These are phyloP conservation scores for Davidsoniella australis DNA, from an alignment of 2,329 filamentous ascomycete genomes.

Conservation along the genomic window DNA sequence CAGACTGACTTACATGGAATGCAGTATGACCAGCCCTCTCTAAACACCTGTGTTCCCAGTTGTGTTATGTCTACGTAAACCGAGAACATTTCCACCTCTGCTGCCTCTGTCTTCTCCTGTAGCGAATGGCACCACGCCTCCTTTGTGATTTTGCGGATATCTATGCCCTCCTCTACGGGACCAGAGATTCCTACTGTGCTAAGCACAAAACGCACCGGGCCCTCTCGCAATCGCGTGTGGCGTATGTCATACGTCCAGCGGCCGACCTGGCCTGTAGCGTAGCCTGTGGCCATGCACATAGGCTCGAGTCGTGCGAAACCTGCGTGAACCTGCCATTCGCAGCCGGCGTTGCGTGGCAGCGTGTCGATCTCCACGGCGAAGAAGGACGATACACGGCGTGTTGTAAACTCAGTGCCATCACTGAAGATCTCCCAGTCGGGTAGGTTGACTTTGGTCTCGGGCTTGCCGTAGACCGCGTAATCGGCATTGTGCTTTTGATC, in stretches of 20 bases:
- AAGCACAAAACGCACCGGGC: conserved; percentile 5
- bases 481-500: conserved; percentile 41
- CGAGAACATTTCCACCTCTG: conserved; percentile 6
- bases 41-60: conserved; percentile 10
- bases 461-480: conserved; percentile 26
- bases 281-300: conserved; percentile 8
- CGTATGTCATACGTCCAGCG: conserved; percentile 7
- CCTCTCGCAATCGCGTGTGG: conserved; percentile 8
- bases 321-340: conserved; percentile 70
- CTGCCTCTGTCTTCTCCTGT: conserved; percentile 13
- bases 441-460: conserved; percentile 19
- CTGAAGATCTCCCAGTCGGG: conserved; percentile 34
- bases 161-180: conserved; percentile 7
- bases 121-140: conserved; percentile 16
- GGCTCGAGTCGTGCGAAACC: conserved; percentile 29
- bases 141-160: conserved; percentile 8
- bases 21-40: conserved; percentile 11
- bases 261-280: background rate
- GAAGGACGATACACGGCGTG: conserved; percentile 40
- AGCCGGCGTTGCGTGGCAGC: conserved; percentile 53
- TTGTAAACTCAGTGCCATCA: conserved; percentile 21
- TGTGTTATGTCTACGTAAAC: conserved; percentile 22
- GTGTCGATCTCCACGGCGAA: conserved; percentile 60
- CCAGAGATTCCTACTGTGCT: conserved; percentile 4
- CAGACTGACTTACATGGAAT: conserved; percentile 24